Evolutionary conservation across 305 asterid genomes (phyloP).

Genomic region (Plantago rigida): DNA sequence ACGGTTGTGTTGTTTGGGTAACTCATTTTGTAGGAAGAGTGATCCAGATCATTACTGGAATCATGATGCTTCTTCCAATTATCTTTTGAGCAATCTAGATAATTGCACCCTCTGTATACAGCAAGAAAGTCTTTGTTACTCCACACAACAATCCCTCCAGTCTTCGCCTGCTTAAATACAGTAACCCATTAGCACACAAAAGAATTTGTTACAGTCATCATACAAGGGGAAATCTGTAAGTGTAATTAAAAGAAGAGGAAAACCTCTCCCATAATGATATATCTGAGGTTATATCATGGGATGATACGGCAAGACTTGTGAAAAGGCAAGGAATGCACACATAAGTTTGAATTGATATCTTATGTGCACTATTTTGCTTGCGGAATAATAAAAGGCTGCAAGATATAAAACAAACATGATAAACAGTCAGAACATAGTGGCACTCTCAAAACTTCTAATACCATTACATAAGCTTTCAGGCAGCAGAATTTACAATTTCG

Average conservation of each 20-base stretch:
- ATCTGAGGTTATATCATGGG: neutral
- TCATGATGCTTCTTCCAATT: slow-evolving; percentile 19
- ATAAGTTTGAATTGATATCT: neutral
- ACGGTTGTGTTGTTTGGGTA: slow-evolving; percentile 17
- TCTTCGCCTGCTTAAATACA: slow-evolving; percentile 56
- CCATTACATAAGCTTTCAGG: neutral
- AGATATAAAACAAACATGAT: neutral
- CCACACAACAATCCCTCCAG: slow-evolving; percentile 80
- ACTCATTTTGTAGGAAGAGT: slow-evolving; percentile 25
- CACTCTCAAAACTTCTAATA: neutral
- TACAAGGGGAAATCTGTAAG: neutral
- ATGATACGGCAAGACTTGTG: neutral
- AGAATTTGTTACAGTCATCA: neutral
- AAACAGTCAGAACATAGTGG: neutral
- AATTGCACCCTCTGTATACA: slow-evolving; percentile 62
- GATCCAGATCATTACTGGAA: slow-evolving; percentile 23
- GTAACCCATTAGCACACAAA: slow-evolving; percentile 21
- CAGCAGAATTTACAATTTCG: neutral
- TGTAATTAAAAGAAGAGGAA: neutral
- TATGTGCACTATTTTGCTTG: neutral
- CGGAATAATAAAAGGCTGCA: neutral
- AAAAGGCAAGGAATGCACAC: neutral
- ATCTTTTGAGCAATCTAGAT: slow-evolving; percentile 27
- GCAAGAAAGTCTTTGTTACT: slow-evolving; percentile 59
- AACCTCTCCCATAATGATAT: neutral